Conservation (phyloP, 371 early-diverging fungal genomes). For the Synchytrium microbalum region DNA sequence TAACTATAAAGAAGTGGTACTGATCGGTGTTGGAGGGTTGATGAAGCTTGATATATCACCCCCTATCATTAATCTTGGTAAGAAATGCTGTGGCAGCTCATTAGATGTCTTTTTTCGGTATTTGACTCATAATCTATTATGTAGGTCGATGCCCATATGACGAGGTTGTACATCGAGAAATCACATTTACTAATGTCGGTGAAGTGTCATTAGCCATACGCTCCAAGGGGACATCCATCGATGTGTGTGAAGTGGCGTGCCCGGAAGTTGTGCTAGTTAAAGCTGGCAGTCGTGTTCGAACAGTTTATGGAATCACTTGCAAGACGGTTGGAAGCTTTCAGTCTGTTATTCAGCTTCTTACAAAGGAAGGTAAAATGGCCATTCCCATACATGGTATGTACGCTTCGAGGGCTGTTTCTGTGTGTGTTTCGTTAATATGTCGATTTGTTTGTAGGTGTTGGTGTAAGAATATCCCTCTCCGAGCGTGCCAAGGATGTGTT, state of each 20-base stretch:
- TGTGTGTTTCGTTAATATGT: no score
- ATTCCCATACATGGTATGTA: background rate
- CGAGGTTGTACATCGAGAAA: constrained; percentile 26
- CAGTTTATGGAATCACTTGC: background rate
- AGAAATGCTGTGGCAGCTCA: background rate
- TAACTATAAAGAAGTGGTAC: constrained; percentile 49
- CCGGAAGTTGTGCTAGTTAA: background rate
- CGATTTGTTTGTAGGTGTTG: constrained; percentile 4
- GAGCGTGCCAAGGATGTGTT: background rate
- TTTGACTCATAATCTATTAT: background rate
- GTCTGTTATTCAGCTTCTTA: background rate
- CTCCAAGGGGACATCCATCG: background rate
- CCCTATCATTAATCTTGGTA: constrained; percentile 31
- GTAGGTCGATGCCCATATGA: constrained; percentile 40
- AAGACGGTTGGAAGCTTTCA: background rate
- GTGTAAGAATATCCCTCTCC: background rate
- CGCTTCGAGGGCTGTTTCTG: no score
- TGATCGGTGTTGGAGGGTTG: constrained; percentile 44
- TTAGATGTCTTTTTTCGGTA: background rate
- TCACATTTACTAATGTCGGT: constrained; percentile 35
- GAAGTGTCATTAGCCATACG: constrained; percentile 29
- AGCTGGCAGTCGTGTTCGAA: background rate
- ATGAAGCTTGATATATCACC: constrained; percentile 41
- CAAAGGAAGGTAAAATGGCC: background rate
- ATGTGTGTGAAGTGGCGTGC: background rate